A percentile compares a stretch with the other conserved stretches of the same genome.
These are phyloP conservation scores for Styphnolobium japonicum DNA, from an alignment of 306 rosid genomes.

Conservation along the genomic window DNA sequence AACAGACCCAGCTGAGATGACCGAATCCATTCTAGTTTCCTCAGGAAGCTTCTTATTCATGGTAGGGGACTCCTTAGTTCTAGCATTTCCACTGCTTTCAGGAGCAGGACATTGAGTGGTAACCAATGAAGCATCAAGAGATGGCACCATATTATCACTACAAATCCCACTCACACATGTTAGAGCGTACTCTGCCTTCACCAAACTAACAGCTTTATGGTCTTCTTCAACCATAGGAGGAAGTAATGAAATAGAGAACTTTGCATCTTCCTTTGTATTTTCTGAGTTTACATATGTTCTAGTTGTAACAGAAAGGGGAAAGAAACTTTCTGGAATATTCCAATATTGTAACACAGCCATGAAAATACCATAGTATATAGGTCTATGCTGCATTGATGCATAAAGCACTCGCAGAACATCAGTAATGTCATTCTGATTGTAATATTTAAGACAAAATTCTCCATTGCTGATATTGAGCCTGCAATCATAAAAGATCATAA, in stretches of 20 bases:
- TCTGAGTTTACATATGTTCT: constrained; percentile 29
- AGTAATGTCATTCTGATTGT: constrained; percentile 72
- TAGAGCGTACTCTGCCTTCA: constrained; percentile 28
- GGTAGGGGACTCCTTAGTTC: constrained; percentile 25
- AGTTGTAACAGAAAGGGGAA: constrained; percentile 40
- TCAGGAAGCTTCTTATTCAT: constrained; percentile 32
- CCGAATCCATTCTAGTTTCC: constrained; percentile 33
- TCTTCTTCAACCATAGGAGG: constrained; percentile 33
- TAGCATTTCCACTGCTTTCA: constrained; percentile 25
- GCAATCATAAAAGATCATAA: constrained; percentile 44
- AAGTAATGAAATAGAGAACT: constrained; percentile 20
- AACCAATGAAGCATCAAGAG: constrained; percentile 32
- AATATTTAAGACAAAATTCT: constrained; percentile 64
- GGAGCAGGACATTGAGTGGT: constrained; percentile 23
- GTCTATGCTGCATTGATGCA: constrained; percentile 53
- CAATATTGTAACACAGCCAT: constrained; percentile 65
- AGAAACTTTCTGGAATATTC: constrained; percentile 57
- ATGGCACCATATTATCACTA: constrained; percentile 32
- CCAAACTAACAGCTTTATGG: constrained; percentile 16
- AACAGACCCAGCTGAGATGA: constrained; percentile 35
- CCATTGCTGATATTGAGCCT: constrained; percentile 56
- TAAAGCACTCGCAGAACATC: constrained; percentile 62
- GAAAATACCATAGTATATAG: constrained; percentile 58
- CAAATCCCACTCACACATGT: constrained; percentile 22
- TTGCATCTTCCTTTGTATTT: constrained; percentile 30